These are phyloP conservation scores for Eucalyptus erythrocorys DNA, from an alignment of 345 rosid species.

Conservation along the genomic window DNA sequence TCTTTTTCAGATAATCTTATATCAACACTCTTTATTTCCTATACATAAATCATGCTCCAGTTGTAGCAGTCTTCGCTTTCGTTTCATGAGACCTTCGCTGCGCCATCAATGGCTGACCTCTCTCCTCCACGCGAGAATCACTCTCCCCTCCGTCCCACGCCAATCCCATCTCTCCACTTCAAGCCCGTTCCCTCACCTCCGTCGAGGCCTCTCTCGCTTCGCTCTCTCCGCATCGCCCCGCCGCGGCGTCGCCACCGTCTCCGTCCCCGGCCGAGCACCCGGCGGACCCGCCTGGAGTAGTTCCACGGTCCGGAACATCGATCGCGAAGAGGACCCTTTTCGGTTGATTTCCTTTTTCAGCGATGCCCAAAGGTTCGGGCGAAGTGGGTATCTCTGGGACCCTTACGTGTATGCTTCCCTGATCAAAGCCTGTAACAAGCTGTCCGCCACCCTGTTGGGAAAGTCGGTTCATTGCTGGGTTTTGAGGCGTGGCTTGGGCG, in stretches of 20 bases:
- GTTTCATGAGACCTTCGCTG: background rate
- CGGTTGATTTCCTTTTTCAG: background rate
- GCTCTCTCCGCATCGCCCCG: background rate
- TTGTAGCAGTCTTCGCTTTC: background rate
- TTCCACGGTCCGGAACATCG: background rate
- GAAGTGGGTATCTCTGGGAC: background rate
- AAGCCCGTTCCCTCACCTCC: background rate
- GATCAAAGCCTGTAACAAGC: conserved; percentile 3
- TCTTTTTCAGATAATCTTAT: accelerated
- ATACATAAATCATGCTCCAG: background rate
- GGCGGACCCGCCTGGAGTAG: background rate
- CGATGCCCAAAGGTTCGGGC: background rate
- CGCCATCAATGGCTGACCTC: background rate
- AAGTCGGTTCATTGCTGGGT: conserved; percentile 4
- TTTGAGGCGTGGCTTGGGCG: background rate
- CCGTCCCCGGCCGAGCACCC: background rate
- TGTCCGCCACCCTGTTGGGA: background rate
- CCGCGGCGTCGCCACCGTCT: background rate
- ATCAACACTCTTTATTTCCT: accelerated
- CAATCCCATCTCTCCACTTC: background rate
- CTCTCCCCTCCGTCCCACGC: background rate
- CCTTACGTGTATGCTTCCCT: conserved; percentile 3
- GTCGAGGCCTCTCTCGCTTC: background rate
- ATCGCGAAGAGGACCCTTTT: background rate
- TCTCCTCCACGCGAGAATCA: background rate